These are phyloP conservation scores for Ophiostoma ips DNA, from an alignment of 2,329 filamentous ascomycete species.

Conservation along the genomic window DNA sequence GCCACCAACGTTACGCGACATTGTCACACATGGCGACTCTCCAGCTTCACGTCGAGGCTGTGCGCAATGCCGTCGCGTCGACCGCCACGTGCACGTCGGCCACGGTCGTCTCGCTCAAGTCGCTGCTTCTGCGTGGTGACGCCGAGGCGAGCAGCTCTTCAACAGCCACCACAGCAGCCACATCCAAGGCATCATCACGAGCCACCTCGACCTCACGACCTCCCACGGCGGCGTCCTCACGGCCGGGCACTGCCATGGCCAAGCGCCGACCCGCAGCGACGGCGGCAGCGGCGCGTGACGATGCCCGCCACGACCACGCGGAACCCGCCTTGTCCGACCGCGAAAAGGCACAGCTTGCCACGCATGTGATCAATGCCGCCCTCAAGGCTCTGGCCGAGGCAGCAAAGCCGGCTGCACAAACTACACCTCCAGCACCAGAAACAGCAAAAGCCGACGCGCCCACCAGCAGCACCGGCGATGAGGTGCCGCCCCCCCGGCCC, in stretches of 20 bases:
- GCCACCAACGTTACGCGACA: background rate
- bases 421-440: slow-evolving; percentile 20
- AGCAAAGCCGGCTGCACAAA: slow-evolving; percentile 48
- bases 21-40: slow-evolving; percentile 23
- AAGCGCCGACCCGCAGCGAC: slow-evolving; percentile 12
- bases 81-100: slow-evolving; percentile 33
- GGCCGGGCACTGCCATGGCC: slow-evolving; percentile 17
- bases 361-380: slow-evolving; percentile 56
- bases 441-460: slow-evolving; percentile 1
- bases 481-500: slow-evolving; percentile 19
- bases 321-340: slow-evolving; percentile 29
- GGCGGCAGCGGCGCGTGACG: slow-evolving; percentile 1
- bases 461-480: background rate
- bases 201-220: slow-evolving; percentile 13
- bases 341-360: slow-evolving; percentile 55
- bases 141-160: slow-evolving; percentile 17
- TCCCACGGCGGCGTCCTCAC: slow-evolving; percentile 13
- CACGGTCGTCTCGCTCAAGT: slow-evolving; percentile 31
- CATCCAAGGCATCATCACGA: slow-evolving; percentile 6
- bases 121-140: slow-evolving; percentile 27
- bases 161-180: slow-evolving; percentile 11
- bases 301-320: slow-evolving; percentile 8
- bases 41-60: slow-evolving; percentile 28
- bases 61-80: slow-evolving; percentile 32
- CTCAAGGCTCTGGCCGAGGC: slow-evolving; percentile 57